These are phyloP conservation scores for Scleromitrula shiraiana DNA, from an alignment of 2,329 filamentous ascomycete species.

Conservation along the genomic window DNA sequence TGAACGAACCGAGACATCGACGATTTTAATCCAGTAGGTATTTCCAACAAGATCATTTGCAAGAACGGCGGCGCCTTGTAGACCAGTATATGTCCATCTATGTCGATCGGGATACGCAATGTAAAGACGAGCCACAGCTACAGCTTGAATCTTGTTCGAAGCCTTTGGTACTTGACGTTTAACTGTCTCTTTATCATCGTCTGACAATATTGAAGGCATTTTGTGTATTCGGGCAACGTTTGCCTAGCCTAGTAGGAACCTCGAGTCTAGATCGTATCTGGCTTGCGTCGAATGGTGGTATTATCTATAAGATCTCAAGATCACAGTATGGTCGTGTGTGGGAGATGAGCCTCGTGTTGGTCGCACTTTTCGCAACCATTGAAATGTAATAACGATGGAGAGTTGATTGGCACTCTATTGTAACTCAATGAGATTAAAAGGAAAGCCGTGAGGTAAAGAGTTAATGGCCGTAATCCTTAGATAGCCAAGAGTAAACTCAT, in stretches of 20 bases:
- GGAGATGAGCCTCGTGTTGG: slow-evolving; percentile 22
- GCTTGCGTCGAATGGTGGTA: background rate
- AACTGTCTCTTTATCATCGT: slow-evolving; percentile 93
- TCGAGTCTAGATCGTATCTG: background rate
- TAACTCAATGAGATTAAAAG: background rate
- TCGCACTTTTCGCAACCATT: slow-evolving; percentile 14
- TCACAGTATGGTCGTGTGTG: slow-evolving; percentile 21
- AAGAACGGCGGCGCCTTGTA: slow-evolving; percentile 86
- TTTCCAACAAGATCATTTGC: slow-evolving; percentile 91
- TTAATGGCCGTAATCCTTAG: background rate
- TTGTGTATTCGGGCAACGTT: slow-evolving; percentile 11
- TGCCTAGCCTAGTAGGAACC: background rate
- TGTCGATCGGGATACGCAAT: slow-evolving; percentile 79
- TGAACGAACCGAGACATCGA: slow-evolving; percentile 79
- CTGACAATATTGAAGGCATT: slow-evolving; percentile 55
- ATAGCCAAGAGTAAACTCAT: no score
- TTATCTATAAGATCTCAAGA: slow-evolving; percentile 12
- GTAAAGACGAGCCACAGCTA: slow-evolving; percentile 88
- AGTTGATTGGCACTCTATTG: background rate
- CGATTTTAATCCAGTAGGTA: slow-evolving; percentile 95
- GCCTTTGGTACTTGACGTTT: slow-evolving; percentile 90
- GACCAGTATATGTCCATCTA: slow-evolving; percentile 88
- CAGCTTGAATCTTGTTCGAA: slow-evolving; percentile 94
- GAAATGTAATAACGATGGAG: slow-evolving; percentile 1
- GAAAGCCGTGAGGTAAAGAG: background rate